Evolutionary conservation across 495 filamentous ascomycete genomes (phyloP).

Genomic region (Neurospora sp.): DNA sequence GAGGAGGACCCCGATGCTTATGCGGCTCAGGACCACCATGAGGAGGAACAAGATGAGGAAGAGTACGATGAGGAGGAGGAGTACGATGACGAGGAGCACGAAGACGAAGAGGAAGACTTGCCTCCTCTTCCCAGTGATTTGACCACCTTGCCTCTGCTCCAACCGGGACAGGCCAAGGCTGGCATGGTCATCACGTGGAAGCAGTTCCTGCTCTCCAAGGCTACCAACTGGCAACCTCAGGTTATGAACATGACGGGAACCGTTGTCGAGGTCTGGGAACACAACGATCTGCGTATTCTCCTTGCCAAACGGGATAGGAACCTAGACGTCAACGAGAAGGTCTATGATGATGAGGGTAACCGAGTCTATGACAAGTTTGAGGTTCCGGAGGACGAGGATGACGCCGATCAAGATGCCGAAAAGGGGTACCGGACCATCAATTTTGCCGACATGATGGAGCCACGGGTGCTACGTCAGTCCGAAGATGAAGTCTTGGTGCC

Average conservation of each 20-base stretch:
- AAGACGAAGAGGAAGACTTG: slow-evolving; percentile 45
- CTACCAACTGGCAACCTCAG: slow-evolving; percentile 67
- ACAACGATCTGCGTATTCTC: slow-evolving; percentile 41
- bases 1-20: slow-evolving; percentile 26
- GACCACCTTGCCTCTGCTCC: slow-evolving; percentile 42
- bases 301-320: slow-evolving; percentile 62
- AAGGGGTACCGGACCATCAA: slow-evolving; percentile 26
- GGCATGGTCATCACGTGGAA: slow-evolving; percentile 76
- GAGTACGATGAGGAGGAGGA: slow-evolving; percentile 30
- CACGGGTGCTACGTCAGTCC: slow-evolving; percentile 27
- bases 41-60: slow-evolving; percentile 18
- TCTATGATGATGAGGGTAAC: slow-evolving; percentile 32
- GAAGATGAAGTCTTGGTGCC: background rate
- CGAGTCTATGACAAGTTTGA: slow-evolving; percentile 41
- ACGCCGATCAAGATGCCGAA: slow-evolving; percentile 15
- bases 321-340: slow-evolving; percentile 36
- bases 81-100: slow-evolving; percentile 16
- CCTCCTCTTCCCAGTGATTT: slow-evolving; percentile 58
- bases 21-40: slow-evolving; percentile 20
- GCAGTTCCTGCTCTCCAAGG: slow-evolving; percentile 60
- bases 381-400: slow-evolving; percentile 30
- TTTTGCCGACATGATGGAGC: slow-evolving; percentile 34
- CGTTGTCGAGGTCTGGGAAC: slow-evolving; percentile 41
- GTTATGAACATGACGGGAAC: slow-evolving; percentile 58
- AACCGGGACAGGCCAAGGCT: slow-evolving; percentile 38